Base-by-base conservation (phyloP, 805 yeast genomes). In the Candida broadrunensis region DNA sequence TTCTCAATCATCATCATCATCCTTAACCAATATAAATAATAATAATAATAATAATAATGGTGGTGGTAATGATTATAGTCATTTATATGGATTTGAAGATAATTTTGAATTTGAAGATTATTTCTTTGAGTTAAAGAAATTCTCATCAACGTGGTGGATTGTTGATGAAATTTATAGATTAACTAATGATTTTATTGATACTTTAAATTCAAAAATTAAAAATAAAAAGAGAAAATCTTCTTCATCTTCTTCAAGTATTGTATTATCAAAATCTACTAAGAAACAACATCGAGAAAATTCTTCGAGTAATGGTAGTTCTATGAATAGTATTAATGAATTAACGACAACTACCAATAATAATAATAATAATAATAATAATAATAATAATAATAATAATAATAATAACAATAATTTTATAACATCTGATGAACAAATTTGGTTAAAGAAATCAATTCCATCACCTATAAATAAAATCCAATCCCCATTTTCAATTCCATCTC, bases 131-230 rank as follows among this genome's bases (percentile, higher is more conserved):
- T 46, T 62, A 26, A 54, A 53, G 17, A 47, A 52, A 34, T 56
- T 52, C 43, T 20, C 50, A 14, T 25, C 40, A 5, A 46, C 49
- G 15, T 61, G 65, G 65, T 53, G 55, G 54, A 47, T 59, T 11
- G 58, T 59, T 8, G 64, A 60, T 35, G 65, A 60, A 37, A 51
- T 59, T 24, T 49, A 52, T 32, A 44, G 48, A 29, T 40, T 58
- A 17, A 41, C 56, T 6, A 45, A 44, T 27, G 60, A 58, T 20
- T 60, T 56, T 36, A 39, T 46, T 6, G 45, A 49, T n/a, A 29
- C 32, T 29, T 20, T 33, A 30, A 38, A 35, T 17, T 16, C 18
- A 38, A 25, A 41, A 32, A 23, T 31, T 13, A 17, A 34, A 31
- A 17, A 36, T 31, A 26, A 20, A 34, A 25, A 15, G 41, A 11